A percentile compares a stretch with the other conserved stretches of the same genome.
Conservation (phyloP, 768 basidiomycete genomes). For the Phylloporus sp. region DNA sequence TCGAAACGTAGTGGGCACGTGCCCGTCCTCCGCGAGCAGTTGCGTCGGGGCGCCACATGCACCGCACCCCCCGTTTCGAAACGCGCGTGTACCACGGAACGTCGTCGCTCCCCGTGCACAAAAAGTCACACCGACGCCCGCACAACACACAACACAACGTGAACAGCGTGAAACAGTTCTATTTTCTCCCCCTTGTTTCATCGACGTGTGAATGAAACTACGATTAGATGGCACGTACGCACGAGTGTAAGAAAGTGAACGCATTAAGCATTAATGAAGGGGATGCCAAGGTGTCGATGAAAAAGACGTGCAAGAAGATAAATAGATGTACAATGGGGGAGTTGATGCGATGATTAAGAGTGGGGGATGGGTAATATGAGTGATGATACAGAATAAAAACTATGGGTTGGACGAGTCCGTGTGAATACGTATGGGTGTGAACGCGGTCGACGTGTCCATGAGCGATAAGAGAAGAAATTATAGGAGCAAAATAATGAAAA, state of each 20-base stretch:
- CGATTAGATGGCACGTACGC: background rate
- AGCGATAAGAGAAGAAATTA: slow-evolving; percentile 2
- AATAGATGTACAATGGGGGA: background rate
- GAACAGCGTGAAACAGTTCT: background rate
- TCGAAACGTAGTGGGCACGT: too few relatives aligned
- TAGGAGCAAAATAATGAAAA: slow-evolving; percentile 12
- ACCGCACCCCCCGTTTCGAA: too few relatives aligned
- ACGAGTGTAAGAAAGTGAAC: background rate
- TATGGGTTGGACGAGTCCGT: background rate
- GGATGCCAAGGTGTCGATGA: background rate
- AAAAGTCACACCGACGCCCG: too few relatives aligned
- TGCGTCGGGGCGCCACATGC: too few relatives aligned
- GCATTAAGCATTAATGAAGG: background rate
- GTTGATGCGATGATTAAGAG: slow-evolving; percentile 9
- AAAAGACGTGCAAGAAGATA: slow-evolving; percentile 8
- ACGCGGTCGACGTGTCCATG: slow-evolving; percentile 7
- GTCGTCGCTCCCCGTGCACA: too few relatives aligned
- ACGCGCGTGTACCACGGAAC: background rate
- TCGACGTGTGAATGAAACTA: background rate
- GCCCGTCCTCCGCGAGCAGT: too few relatives aligned
- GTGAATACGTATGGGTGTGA: slow-evolving; percentile 19
- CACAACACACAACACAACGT: too few relatives aligned
- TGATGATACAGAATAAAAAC: slow-evolving; percentile 11
- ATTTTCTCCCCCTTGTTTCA: background rate
- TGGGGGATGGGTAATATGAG: background rate